Evolutionary conservation across 208 protist species (phyloP), one percentile per base, ranked within the genome.

Genomic region (Porcisia deanei): DNA sequence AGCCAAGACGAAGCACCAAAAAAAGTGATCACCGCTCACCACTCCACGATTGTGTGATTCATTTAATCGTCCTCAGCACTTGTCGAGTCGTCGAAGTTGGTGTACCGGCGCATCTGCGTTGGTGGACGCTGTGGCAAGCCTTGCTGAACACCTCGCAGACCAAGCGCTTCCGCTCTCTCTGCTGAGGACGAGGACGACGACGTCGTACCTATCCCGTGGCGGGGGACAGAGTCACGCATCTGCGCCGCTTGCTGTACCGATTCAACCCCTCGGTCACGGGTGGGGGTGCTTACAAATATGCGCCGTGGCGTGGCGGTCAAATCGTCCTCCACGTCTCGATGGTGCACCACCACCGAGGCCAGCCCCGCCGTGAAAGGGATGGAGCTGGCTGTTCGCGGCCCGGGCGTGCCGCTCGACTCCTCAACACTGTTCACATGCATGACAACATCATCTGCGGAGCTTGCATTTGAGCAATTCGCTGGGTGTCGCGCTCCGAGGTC

Each of bases 161-260:
- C 71, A 5, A 73, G 74, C 61, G 68, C 77, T 57, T 75, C 74
- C 43, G 66, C 65, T 58, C 65, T 43, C 71, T 72, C 79, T 12
- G 85, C 73, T 43, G 66, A 81, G 5, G 86, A 87, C 7, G 82
- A 85, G 16, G 87, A 91, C 10, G 85, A 89, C 8, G 84, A 82
- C 0, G 87, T 89, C 5, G 87, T 89, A 25, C 78, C 66, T 18
- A 72, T 74, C 14, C 87, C 87, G 71, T 91, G 87, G 5, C 73
- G 80, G 20, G 87, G 84, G 12, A 91, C 87, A 22, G 71, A 20
- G n/a, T 52, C 54, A 45, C n/a, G 43, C 58, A 59, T 3, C 25
- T 61, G 71, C 43, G 70, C 70, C 22, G 82, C 73, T 22, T 79
- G 71, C 6, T 63, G 71, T 49, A 81, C 74, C 53, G 83, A 59